phyloP scores from a whole-genome alignment of 1,284 basidiomycete genomes.

The Pascua guehoae region DNA sequence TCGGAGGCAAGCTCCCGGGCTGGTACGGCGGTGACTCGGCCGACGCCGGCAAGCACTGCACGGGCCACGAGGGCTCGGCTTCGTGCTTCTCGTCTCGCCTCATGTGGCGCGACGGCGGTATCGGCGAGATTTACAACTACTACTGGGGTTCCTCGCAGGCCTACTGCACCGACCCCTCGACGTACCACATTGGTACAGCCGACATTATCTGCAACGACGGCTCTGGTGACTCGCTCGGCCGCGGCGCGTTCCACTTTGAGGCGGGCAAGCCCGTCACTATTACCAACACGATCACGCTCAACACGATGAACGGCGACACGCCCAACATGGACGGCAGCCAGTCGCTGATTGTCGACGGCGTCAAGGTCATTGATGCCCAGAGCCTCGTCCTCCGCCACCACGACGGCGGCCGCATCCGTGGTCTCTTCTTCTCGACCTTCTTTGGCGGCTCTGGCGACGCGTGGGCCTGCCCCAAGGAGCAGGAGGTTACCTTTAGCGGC shows the following conservation, averaged over 20 bases:
- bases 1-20: constrained; percentile 51
- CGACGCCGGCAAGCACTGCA: constrained; percentile 40
- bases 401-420: constrained; percentile 7
- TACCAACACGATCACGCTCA: constrained; percentile 7
- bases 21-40: constrained; percentile 35
- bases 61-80: constrained; percentile 39
- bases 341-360: constrained; percentile 5
- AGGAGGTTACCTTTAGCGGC: constrained; percentile 3
- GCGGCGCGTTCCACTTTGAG: constrained; percentile 7
- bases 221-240: constrained; percentile 9
- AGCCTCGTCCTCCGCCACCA: constrained; percentile 7
- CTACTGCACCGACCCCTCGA: constrained; percentile 8
- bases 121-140: constrained; percentile 46
- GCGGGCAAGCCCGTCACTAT: constrained; percentile 4
- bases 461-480: constrained; percentile 7
- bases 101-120: constrained; percentile 47
- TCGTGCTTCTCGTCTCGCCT: constrained; percentile 47
- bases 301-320: constrained; percentile 7
- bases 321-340: constrained; percentile 5
- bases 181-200: constrained; percentile 5
- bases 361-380: constrained; percentile 4
- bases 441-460: constrained; percentile 2
- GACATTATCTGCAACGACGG: constrained; percentile 1
- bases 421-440: constrained; percentile 9
- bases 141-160: constrained; percentile 11